phyloP scores from a whole-genome alignment of 2,329 filamentous ascomycete species.

The Grosmannia huntii region DNA sequence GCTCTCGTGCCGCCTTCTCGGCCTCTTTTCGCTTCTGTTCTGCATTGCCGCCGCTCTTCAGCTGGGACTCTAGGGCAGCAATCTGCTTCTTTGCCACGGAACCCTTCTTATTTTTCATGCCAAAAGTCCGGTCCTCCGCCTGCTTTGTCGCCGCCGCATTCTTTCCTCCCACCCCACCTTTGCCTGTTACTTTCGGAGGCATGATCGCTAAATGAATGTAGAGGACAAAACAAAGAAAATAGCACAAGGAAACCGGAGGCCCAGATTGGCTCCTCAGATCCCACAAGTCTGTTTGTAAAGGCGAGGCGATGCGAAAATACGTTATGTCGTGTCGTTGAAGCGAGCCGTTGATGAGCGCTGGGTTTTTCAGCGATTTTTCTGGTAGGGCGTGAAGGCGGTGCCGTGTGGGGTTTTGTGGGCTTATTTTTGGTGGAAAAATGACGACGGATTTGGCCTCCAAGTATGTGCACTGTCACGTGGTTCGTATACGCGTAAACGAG shows the following conservation, averaged over 20 bases:
- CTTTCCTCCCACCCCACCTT: conserved; percentile 35
- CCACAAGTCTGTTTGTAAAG: not conserved
- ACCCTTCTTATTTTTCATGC: conserved; percentile 99
- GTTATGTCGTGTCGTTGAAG: not conserved
- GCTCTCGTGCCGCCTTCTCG: conserved; percentile 55
- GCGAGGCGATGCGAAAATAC: not conserved
- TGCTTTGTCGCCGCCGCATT: conserved; percentile 44
- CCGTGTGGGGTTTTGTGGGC: conserved; percentile 1
- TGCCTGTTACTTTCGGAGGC: conserved; percentile 51
- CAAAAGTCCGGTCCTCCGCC: conserved; percentile 93
- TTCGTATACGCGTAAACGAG: not conserved
- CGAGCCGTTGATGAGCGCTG: not conserved
- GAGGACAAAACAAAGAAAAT: not conserved
- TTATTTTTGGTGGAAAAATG: not conserved
- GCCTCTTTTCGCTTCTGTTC: conserved; percentile 74
- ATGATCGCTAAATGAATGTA: conserved; percentile 35
- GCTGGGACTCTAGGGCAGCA: conserved; percentile 64
- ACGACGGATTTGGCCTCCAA: not conserved
- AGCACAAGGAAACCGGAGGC: not conserved
- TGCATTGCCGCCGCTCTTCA: conserved; percentile 61
- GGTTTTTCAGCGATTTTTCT: not conserved
- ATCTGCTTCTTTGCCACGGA: conserved; percentile 82
- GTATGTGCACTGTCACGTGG: not conserved
- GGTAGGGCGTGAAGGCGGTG: not conserved
- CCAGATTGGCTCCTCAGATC: not conserved